These are phyloP conservation scores for Rhizopogon vinicolor DNA, from an alignment of 768 basidiomycete genomes.

Conservation along the genomic window DNA sequence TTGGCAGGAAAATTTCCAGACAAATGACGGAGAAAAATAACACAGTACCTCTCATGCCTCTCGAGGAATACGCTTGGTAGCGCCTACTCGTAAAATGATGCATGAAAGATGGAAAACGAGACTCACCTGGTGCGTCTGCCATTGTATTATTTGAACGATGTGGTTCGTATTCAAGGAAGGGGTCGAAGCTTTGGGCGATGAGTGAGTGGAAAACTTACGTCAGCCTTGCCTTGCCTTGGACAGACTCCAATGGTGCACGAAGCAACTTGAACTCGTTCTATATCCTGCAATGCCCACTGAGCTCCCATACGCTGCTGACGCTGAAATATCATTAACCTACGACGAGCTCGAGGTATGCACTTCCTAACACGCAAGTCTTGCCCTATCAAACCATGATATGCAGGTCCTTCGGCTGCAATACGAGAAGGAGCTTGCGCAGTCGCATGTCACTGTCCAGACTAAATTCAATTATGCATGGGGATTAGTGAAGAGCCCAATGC, in stretches of 20 bases:
- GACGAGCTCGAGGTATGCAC: conserved; percentile 82
- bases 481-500: conserved; percentile 83
- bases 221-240: conserved; percentile 19
- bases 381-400: neutral
- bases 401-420: conserved; percentile 87
- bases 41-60: conserved; percentile 30
- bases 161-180: conserved; percentile 17
- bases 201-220: conserved; percentile 17
- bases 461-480: conserved; percentile 99
- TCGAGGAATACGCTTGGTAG: conserved; percentile 22
- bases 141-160: conserved; percentile 26
- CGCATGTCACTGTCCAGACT: conserved; percentile 88
- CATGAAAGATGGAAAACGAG: conserved; percentile 6
- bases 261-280: conserved; percentile 5
- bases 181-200: neutral
- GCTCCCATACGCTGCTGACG: conserved; percentile 94
- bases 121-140: conserved; percentile 59
- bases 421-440: conserved; percentile 78
- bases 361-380: neutral
- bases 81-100: conserved; percentile 23
- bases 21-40: conserved; percentile 32
- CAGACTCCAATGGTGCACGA: neutral
- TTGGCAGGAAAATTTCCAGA: conserved; percentile 34
- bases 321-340: conserved; percentile 79
- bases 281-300: conserved; percentile 60